Evolutionary conservation across 306 rosid genomes (phyloP).

Genomic region (Sphenostylis stenocarpa): DNA sequence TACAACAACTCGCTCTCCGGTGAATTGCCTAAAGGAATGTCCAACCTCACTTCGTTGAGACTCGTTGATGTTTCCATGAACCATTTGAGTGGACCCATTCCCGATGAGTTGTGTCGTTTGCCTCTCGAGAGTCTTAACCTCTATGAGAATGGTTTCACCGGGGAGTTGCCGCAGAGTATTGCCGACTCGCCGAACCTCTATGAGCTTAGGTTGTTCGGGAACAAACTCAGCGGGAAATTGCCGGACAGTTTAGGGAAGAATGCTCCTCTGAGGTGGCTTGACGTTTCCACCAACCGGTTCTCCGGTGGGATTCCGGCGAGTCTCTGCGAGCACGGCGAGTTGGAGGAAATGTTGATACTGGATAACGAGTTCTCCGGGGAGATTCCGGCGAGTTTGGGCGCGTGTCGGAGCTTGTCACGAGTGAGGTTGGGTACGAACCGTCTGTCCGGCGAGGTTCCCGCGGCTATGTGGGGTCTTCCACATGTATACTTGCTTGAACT

Average conservation of each 20-base stretch:
- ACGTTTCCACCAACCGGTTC: constrained; percentile 63
- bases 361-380: constrained; percentile 60
- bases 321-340: constrained; percentile 50
- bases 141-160: constrained; percentile 69
- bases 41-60: constrained; percentile 63
- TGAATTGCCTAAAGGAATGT: constrained; percentile 61
- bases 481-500: constrained; percentile 69
- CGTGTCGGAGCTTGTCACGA: constrained; percentile 61
- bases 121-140: constrained; percentile 74
- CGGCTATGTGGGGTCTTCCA: constrained; percentile 76
- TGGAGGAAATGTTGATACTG: constrained; percentile 71
- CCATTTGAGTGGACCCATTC: constrained; percentile 54
- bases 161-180: constrained; percentile 63
- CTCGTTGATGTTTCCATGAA: constrained; percentile 81
- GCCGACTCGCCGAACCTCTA: constrained; percentile 58
- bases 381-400: constrained; percentile 60
- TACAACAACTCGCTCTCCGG: constrained; percentile 81
- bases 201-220: constrained; percentile 65
- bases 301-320: constrained; percentile 62
- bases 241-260: constrained; percentile 65
- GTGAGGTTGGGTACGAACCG: constrained; percentile 61
- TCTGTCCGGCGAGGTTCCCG: constrained; percentile 74
- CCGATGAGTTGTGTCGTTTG: constrained; percentile 61
- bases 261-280: constrained; percentile 65
- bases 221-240: constrained; percentile 58